Base-by-base conservation (phyloP, 2,329 filamentous ascomycete genomes). In the Aspergillus udagawae region DNA sequence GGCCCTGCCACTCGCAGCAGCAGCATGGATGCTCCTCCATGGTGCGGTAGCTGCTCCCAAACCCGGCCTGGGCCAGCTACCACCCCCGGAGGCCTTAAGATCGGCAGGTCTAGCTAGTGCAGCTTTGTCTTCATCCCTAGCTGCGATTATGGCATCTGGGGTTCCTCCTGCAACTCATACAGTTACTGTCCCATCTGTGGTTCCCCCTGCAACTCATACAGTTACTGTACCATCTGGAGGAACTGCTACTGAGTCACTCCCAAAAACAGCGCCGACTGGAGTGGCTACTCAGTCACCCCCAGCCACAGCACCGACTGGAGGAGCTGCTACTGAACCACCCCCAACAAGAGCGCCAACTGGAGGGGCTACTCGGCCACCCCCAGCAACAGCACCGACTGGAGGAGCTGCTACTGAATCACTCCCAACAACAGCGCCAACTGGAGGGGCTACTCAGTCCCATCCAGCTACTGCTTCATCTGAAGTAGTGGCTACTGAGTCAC, bases 11-110 rank as follows among this genome's bases (percentile, higher is more conserved):
- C 51, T 66, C 20, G 42, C 65, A 51, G 62, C 58, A 45, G 49
- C 59, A 38, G 60, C 56, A 27, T 66, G 57, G 52, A 23, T 63
- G 12, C 38, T 67, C 8, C 10, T 67, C 23, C 60, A 62, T n/a
- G 50, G 50, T 47, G 52, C 51, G 9, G 49, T 55, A 6, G 59
- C 60, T 23, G 50, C 23, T 5, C 49, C 56, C 47, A 47, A 14
- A 23, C 44, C 44, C 12, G 44, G 21, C 14, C 21, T 23, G 12
- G 10, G 21, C 21, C 12, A 14, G 9, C 17, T 23, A 10, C n/a
- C 25, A 9, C 20, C 21, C 7, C 14, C 49, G 27, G 44, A 47
- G 12, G 20, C 21, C 21, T 47, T 47, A 14, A 47, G 44, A 14
- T 47, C 44, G 21, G 44, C 44, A 47, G 44, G 44, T 47, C 44